phyloP scores from a whole-genome alignment of 2,329 filamentous ascomycete species.

The Trichophyton benhamiae region DNA sequence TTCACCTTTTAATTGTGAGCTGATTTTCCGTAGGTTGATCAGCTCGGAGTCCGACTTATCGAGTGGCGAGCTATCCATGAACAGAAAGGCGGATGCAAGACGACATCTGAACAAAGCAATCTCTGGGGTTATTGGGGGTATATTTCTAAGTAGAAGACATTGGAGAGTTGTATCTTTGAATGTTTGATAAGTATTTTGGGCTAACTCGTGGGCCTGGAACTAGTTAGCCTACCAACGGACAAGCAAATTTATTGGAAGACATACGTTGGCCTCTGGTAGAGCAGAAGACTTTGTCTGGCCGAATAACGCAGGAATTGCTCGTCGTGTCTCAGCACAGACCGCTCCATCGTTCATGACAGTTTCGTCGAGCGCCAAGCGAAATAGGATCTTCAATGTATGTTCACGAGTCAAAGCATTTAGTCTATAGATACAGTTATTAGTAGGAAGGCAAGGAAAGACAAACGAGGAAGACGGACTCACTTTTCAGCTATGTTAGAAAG shows the following conservation, averaged over 20 bases:
- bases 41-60: conserved; percentile 19
- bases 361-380: conserved; percentile 28
- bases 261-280: conserved; percentile 8
- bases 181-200: conserved; percentile 20
- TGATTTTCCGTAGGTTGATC: conserved; percentile 23
- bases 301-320: conserved; percentile 22
- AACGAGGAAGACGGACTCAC: conserved; percentile 14
- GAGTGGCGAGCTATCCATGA: conserved; percentile 19
- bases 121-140: conserved; percentile 26
- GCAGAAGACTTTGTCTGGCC: not conserved
- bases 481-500: conserved; percentile 21
- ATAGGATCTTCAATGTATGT: conserved; percentile 22
- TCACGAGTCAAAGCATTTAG: conserved; percentile 23
- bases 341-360: conserved; percentile 21
- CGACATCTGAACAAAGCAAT: conserved; percentile 31
- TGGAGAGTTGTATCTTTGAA: conserved; percentile 30
- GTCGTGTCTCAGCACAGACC: conserved; percentile 24
- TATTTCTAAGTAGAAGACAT: conserved; percentile 29
- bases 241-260: conserved; percentile 6
- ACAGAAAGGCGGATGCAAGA: conserved; percentile 28
- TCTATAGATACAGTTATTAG: conserved; percentile 15
- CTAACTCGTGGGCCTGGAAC: conserved; percentile 22
- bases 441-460: not conserved
- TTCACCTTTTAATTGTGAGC: conserved; percentile 18
- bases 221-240: conserved; percentile 10